A percentile compares a stretch with the other conserved stretches of the same genome.
Evolutionary conservation across 345 rosid species (phyloP).

Genomic region (Eucalyptus erythrocorys): DNA sequence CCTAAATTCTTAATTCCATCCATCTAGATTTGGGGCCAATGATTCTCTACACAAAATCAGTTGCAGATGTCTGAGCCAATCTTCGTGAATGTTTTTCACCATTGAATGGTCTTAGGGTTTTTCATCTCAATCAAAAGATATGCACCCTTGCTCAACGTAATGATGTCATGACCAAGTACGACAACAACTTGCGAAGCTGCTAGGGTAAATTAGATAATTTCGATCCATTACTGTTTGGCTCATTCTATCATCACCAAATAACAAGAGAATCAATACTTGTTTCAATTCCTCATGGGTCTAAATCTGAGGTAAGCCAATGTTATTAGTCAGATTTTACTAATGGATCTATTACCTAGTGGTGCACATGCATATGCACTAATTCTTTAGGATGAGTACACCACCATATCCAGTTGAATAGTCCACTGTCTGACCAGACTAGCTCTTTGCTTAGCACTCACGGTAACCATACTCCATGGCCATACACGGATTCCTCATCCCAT

Average conservation of each 20-base stretch:
- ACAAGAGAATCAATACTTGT: not conserved
- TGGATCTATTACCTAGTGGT: not conserved
- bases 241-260: not conserved
- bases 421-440: not conserved
- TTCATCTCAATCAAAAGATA: not conserved
- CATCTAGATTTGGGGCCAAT: not conserved
- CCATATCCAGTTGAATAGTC: accelerated
- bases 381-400: not conserved
- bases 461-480: not conserved
- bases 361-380: not conserved
- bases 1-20: not conserved
- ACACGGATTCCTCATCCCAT: not conserved
- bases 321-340: not conserved
- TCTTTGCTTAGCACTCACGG: not conserved
- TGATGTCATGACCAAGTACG: not conserved
- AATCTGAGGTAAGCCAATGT: not conserved
- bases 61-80: accelerated
- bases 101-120: not conserved
- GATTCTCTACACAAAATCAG: not conserved
- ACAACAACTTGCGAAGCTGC: not conserved
- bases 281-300: not conserved
- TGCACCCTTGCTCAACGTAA: not conserved
- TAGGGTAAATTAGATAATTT: not conserved
- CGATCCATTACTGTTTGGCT: not conserved
- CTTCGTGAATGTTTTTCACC: not conserved